Evolutionary conservation across 1,139 yeast genomes (phyloP).

Genomic region (Lodderomyces theae): DNA sequence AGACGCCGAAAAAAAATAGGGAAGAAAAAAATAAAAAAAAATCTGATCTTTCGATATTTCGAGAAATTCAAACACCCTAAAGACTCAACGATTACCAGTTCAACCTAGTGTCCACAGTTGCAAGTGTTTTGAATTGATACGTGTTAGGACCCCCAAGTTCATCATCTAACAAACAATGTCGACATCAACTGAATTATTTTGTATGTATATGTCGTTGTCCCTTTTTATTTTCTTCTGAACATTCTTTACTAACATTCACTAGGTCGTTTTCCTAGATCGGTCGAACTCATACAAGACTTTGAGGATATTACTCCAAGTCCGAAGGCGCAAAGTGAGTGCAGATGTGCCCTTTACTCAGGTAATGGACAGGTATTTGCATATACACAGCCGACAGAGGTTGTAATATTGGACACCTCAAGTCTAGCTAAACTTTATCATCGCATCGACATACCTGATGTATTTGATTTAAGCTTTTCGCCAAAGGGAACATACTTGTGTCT

Average conservation of each 20-base stretch:
- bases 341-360: constrained; percentile 49
- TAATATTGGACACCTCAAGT: constrained; percentile 53
- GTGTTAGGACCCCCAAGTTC: neutral
- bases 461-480: constrained; percentile 85
- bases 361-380: constrained; percentile 57
- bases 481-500: constrained; percentile 80
- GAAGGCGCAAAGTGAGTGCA: constrained; percentile 41
- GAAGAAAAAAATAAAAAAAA: too few relatives aligned
- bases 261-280: constrained; percentile 64
- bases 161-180: constrained; percentile 24
- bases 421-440: constrained; percentile 26
- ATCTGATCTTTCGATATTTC: neutral
- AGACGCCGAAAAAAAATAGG: neutral
- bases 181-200: constrained; percentile 39
- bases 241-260: constrained; percentile 7
- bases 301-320: constrained; percentile 32
- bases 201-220: too few relatives aligned
- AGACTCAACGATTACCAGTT: neutral
- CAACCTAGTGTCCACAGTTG: neutral
- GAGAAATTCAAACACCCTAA: neutral
- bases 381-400: constrained; percentile 55
- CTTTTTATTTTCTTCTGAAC: too few relatives aligned
- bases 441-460: constrained; percentile 58
- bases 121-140: neutral
- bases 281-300: constrained; percentile 57